Evolutionary conservation across 176 grass and related monocot genomes (phyloP), one percentile per base, ranked within the genome.

Genomic region (Juncus inflexus): DNA sequence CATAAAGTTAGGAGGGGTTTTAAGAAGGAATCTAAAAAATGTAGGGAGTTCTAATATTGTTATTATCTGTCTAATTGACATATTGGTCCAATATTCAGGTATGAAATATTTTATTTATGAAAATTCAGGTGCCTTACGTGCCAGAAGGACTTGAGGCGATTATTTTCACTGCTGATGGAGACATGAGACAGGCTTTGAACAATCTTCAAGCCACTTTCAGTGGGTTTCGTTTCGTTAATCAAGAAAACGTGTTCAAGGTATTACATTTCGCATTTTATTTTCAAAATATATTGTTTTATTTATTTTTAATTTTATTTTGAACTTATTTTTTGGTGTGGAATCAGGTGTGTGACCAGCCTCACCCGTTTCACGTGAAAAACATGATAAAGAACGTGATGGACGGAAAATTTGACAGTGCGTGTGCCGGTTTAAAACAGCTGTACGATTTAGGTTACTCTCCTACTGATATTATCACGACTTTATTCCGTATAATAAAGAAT

Each of bases 181-280:
- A 99, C 65, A 92, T 99, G 95, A 90, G 95, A 37, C 85, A 99
- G 75, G 89, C 95, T 84, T 74, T 99, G 78, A 92, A 99, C 72
- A 92, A 94, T 62, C 77, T 94, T 75, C 95, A 94, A 79, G 95
- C 89, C 69, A 99, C 95, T 73, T 78, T 80, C 50, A 87, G 95
- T 74, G 95, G 89, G 19, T 94, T 99, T 13, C 78, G 58, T 38
- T 99, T 99, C 82, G 83, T 99, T 60, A 99, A 99, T 79, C 85
- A 90, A 72, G 89, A 99, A 57, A 99, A 94, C 63, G 83, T 99
- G 62, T 99, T 92, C 69, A 92, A 99, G 85, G 83, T 56, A 19
- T 55, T 3, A n/a, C n/a, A n/a, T n/a, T n/a, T n/a, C n/a, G n/a
- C n/a, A n/a, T n/a, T n/a, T n/a, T n/a, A n/a, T n/a, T n/a, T n/a